Conservation (phyloP, 257 asterid genomes). For the Prunella vulgaris region DNA sequence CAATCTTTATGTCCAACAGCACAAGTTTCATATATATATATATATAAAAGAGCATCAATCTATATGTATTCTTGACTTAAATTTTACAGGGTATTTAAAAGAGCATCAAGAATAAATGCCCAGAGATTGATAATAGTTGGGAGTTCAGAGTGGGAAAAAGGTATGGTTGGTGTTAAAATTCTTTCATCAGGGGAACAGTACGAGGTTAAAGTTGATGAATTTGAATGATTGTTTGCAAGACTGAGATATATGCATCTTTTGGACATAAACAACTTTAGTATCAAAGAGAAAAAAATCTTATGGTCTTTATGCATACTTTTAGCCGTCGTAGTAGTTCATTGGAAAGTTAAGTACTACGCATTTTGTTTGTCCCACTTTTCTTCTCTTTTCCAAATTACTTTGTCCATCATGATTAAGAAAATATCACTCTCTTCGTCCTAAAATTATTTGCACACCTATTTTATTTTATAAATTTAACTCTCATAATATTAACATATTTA, state of each 20-base stretch:
- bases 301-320: slow-evolving; percentile 8
- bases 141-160: slow-evolving; percentile 80
- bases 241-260: neutral
- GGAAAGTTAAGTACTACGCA: neutral
- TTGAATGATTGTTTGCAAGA: slow-evolving; percentile 31
- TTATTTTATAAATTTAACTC: too few species aligned
- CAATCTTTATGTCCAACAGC: neutral
- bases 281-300: neutral
- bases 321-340: neutral
- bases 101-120: slow-evolving; percentile 79
- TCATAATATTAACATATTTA: too few species aligned
- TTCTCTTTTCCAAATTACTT: neutral
- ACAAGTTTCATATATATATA: neutral
- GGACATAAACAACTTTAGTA: neutral
- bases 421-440: too few species aligned
- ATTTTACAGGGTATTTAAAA: slow-evolving; percentile 70
- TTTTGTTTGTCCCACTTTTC: neutral
- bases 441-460: too few species aligned
- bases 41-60: too few species aligned
- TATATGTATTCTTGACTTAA: neutral
- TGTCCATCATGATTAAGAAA: neutral
- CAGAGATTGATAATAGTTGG: slow-evolving; percentile 78
- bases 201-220: slow-evolving; percentile 65
- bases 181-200: slow-evolving; percentile 78
- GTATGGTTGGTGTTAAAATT: slow-evolving; percentile 76